A percentile compares a stretch with the other conserved stretches of the same genome.
These are phyloP conservation scores for Penicillium sp. DNA, from an alignment of 2,329 filamentous ascomycete genomes.

Conservation along the genomic window DNA sequence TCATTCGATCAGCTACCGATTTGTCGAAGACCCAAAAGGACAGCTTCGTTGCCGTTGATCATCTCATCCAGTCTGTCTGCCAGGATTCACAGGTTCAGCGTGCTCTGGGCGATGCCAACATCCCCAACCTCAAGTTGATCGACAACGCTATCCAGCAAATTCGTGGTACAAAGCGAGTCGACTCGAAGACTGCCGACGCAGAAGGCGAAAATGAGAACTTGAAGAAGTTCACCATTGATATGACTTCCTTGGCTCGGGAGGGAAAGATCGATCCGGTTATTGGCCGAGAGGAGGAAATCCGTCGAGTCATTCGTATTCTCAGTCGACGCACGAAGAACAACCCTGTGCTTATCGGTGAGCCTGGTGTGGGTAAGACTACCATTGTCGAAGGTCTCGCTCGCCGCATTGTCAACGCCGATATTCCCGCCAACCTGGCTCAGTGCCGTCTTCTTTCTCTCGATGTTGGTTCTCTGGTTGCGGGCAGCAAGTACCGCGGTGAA, in stretches of 20 bases:
- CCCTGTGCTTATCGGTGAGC: conserved; percentile 94
- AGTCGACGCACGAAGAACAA: conserved; percentile 98
- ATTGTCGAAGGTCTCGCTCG: conserved; percentile 94
- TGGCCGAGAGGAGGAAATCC: conserved; percentile 91
- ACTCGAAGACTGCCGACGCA: conserved; percentile 90
- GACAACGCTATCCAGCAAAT: conserved; percentile 89
- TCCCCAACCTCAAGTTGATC: conserved; percentile 86
- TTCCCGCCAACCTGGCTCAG: conserved; percentile 88
- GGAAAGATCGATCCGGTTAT: conserved; percentile 98
- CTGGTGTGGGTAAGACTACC: conserved; percentile 97
- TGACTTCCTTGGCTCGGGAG: conserved; percentile 93
- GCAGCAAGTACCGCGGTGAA: conserved; percentile 97
- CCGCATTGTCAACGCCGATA: conserved; percentile 93
- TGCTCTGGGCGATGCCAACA: conserved; percentile 78
- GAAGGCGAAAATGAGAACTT: conserved; percentile 93
- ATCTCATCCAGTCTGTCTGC: conserved; percentile 79
- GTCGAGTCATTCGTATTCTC: conserved; percentile 85
- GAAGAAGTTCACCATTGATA: conserved; percentile 97
- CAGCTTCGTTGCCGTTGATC: conserved; percentile 89
- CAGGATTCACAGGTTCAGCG: conserved; percentile 74
- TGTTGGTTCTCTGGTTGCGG: conserved; percentile 89
- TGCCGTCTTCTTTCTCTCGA: conserved; percentile 95
- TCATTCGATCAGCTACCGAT: conserved; percentile 81
- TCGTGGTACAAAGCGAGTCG: conserved; percentile 86
- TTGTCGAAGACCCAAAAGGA: conserved; percentile 98